Evolutionary conservation across 768 basidiomycete species (phyloP).

Genomic region (Omphalotus guepiniiformis): DNA sequence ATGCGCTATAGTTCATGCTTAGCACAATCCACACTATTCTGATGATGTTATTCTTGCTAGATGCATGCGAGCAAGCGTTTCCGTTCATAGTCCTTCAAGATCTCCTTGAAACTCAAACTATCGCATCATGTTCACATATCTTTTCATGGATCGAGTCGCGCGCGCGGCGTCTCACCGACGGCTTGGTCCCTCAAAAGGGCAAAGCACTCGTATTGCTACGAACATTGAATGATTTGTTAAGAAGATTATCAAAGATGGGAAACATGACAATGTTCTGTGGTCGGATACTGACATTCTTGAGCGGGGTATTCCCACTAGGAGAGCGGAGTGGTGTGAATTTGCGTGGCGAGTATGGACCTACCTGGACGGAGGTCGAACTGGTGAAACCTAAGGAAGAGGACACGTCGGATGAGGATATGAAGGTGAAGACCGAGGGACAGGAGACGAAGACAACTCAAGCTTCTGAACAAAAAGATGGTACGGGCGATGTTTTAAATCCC

Average conservation of each 20-base stretch:
- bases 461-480: slow-evolving; percentile 61
- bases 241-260: slow-evolving; percentile 83
- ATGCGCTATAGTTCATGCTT: slow-evolving; percentile 46
- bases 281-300: slow-evolving; percentile 82
- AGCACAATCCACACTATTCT: not conserved
- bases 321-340: slow-evolving; percentile 91
- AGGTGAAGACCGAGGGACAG: slow-evolving; percentile 26
- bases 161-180: slow-evolving; percentile 61
- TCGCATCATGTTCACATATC: slow-evolving; percentile 78
- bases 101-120: slow-evolving; percentile 81
- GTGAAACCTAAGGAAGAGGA: too few species aligned
- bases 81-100: slow-evolving; percentile 76
- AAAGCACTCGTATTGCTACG: slow-evolving; percentile 83
- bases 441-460: slow-evolving; percentile 27
- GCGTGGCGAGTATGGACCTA: slow-evolving; percentile 79
- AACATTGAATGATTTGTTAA: slow-evolving; percentile 81
- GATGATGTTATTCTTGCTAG: slow-evolving; percentile 30
- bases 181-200: slow-evolving; percentile 81
- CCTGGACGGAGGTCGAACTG: slow-evolving; percentile 63
- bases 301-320: slow-evolving; percentile 79
- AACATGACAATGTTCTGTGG: slow-evolving; percentile 85
- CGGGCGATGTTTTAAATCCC: too few species aligned
- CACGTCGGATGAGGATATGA: slow-evolving; percentile 29
- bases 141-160: slow-evolving; percentile 86
- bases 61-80: slow-evolving; percentile 73